Evolutionary conservation across 78 protist genomes (phyloP), one percentile per base, ranked within the genome.

Genomic region (Anaeramoeba flamelloides): DNA sequence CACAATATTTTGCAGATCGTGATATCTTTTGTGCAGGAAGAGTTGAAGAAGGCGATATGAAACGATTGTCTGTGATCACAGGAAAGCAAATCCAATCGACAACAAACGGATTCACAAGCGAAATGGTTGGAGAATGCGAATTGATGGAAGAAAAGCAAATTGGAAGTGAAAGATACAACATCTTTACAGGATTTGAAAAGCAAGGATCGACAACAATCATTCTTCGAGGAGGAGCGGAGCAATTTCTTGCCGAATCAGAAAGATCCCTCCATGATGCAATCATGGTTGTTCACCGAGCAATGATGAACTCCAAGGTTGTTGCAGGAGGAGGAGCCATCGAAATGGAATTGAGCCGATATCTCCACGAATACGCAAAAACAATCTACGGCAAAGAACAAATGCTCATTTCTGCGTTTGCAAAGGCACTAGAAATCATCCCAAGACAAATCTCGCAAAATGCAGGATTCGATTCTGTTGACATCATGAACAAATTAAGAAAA

Each of bases 261-360:
- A 87, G 99, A 30, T 94, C 98, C 12, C 89, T 98, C n/a, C 99
- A 95, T 86, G 99, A 98, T 85, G 93, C 99, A 30, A 87, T 96
- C 86, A 89, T 92, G 95, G 87, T 94, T 40, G 97, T 93, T 36
- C 81, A 93, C 39, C 81, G 99, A 1, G 91, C 99, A 34, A 40
- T 91, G 64, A 86, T 91, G 88, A 87, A 89, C 84, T 22, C 87
- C n/a, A 2, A 36, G 75, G 74, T 87, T 26, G 85, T 88, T 31
- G 91, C 98, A 2, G 99, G 99, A 30, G 99, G 98, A 69, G 99
- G 99, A 26, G 99, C 99, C 31, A 90, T 94, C 84, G 99, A 98
- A 86, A n/a, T n/a, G n/a, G 98, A 92, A 81, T 38, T 96, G 38
- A 77, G 90, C 78, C 87, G 84, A 64, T 77, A 36, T 85, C 82